Evolutionary conservation across 345 rosid species (phyloP).

Genomic region (Corchorus olitorius): DNA sequence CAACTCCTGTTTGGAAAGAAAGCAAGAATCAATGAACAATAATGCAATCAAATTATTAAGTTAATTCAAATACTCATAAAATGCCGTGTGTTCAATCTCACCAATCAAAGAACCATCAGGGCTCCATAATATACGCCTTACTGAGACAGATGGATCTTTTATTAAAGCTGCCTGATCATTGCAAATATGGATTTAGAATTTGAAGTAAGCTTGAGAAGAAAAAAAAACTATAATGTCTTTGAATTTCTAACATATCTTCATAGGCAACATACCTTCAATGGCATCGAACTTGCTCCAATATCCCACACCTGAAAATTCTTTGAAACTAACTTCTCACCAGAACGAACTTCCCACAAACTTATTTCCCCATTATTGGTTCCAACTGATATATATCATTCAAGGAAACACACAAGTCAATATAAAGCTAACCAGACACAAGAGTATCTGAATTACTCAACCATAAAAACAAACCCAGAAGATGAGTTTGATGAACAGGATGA

Average conservation of each 20-base stretch:
- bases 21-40: not conserved
- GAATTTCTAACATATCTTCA: not conserved
- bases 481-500: slow-evolving; percentile 44
- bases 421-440: slow-evolving; percentile 14
- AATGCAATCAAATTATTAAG: not conserved
- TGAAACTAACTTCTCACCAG: slow-evolving; percentile 32
- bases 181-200: slow-evolving; percentile 12
- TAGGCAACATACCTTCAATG: slow-evolving; percentile 34
- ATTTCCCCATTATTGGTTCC: slow-evolving; percentile 43
- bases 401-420: slow-evolving; percentile 5
- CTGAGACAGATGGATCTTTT: slow-evolving; percentile 42
- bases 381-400: slow-evolving; percentile 28
- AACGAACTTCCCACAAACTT: slow-evolving; percentile 44
- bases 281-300: slow-evolving; percentile 34
- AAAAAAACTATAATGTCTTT: not conserved
- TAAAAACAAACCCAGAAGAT: slow-evolving; percentile 41
- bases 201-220: not conserved
- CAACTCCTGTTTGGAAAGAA: slow-evolving; percentile 41
- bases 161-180: slow-evolving; percentile 37
- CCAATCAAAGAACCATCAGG: slow-evolving; percentile 47
- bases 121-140: slow-evolving; percentile 43
- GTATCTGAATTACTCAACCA: not conserved
- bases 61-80: not conserved
- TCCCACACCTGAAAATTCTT: slow-evolving; percentile 43
- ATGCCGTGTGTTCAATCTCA: slow-evolving; percentile 19